Conservation (phyloP, 2,329 filamentous ascomycete species). For the Zarea fungicola region DNA sequence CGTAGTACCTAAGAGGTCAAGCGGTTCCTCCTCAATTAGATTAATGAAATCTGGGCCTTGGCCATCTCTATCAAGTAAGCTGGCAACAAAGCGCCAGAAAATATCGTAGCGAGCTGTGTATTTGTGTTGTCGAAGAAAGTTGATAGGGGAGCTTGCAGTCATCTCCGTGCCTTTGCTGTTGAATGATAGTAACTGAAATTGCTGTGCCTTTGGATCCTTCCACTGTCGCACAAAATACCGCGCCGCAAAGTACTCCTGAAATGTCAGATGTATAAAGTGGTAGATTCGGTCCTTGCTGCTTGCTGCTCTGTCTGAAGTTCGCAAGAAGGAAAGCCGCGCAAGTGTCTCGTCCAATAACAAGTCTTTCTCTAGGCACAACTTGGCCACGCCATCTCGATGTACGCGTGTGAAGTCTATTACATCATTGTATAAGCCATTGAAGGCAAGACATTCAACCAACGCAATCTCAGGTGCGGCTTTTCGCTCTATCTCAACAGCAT, state of each 20-base stretch:
- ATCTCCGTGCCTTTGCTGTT: background rate
- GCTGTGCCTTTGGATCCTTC: constrained; percentile 15
- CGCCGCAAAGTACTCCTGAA: constrained; percentile 39
- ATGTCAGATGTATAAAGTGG: constrained; percentile 38
- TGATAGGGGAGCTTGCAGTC: constrained; percentile 7
- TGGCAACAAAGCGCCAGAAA: constrained; percentile 37
- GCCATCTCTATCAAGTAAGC: constrained; percentile 25
- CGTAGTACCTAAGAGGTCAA: constrained; percentile 30
- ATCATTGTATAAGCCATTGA: constrained; percentile 29
- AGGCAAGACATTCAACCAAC: constrained; percentile 29
- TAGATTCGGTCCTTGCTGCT: constrained; percentile 22
- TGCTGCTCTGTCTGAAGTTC: constrained; percentile 25
- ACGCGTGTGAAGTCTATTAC: too few relatives aligned
- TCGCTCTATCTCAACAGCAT: background rate
- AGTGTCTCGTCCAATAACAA: too few relatives aligned
- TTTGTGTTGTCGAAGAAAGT: constrained; percentile 31
- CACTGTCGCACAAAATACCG: constrained; percentile 31
- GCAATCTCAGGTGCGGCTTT: constrained; percentile 14
- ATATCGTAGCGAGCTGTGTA: constrained; percentile 35
- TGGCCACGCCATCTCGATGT: too few relatives aligned
- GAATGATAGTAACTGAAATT: constrained; percentile 18
- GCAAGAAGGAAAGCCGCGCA: constrained; percentile 35
- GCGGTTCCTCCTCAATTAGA: constrained; percentile 27
- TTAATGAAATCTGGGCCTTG: constrained; percentile 23
- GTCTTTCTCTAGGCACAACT: too few relatives aligned